phyloP scores from a whole-genome alignment of 768 basidiomycete species.

The Solioccasus polychromus region DNA sequence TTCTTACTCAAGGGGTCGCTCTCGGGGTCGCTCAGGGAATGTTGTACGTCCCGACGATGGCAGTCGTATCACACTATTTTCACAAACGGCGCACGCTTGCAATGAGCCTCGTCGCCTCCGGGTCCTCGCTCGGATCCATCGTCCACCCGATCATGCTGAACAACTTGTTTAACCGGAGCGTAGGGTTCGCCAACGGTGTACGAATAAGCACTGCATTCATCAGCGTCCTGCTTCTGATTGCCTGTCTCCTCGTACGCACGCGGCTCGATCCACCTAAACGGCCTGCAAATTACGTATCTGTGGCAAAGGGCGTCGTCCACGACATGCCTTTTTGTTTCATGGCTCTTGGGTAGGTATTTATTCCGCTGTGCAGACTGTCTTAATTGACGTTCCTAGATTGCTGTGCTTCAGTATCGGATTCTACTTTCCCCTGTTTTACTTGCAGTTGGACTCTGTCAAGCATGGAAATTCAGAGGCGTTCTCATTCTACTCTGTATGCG shows the following conservation, averaged over 20 bases:
- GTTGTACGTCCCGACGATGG: constrained; percentile 43
- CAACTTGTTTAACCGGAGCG: constrained; percentile 13
- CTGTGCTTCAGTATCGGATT: constrained; percentile 35
- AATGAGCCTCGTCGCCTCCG: constrained; percentile 42
- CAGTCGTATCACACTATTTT: constrained; percentile 47
- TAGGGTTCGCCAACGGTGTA: constrained; percentile 47
- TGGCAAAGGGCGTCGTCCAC: constrained; percentile 11
- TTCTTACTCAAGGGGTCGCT: constrained; percentile 48
- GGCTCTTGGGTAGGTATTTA: constrained; percentile 19
- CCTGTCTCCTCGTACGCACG: constrained; percentile 35
- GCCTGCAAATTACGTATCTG: constrained; percentile 12
- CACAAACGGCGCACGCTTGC: constrained; percentile 37
- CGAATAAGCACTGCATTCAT: constrained; percentile 45
- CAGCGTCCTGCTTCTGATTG: constrained; percentile 34
- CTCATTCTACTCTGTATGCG: constrained; percentile 53
- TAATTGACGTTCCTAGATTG: too few relatives aligned
- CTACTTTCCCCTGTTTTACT: constrained; percentile 53
- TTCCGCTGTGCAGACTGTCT: too few relatives aligned
- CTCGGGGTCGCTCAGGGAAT: constrained; percentile 47
- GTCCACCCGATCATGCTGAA: constrained; percentile 34
- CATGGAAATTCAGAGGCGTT: constrained; percentile 45
- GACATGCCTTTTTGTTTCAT: constrained; percentile 21
- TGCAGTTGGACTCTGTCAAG: constrained; percentile 51
- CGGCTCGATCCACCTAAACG: constrained; percentile 34
- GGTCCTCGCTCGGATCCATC: constrained; percentile 31